Percentiles rank a stretch among this genome's conserved stretches.
Conservation (phyloP, 2,329 filamentous ascomycete genomes). For the Phyllosticta capitalensis region DNA sequence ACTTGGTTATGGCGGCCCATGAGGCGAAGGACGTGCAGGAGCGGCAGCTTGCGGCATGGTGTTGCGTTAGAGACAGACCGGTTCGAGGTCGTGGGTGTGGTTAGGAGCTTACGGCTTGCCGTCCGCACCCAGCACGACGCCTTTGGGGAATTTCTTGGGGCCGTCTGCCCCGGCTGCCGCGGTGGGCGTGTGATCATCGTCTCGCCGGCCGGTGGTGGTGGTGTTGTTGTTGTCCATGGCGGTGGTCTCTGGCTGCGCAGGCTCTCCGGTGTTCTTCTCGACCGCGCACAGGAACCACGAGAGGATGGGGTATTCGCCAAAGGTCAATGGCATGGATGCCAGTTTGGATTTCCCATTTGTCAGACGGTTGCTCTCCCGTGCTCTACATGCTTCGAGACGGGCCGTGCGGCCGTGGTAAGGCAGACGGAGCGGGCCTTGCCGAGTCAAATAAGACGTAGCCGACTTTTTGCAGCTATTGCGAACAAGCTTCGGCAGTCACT, state of each 20-base stretch:
- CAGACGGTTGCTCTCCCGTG: background rate
- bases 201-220: constrained; percentile 10
- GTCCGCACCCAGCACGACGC: constrained; percentile 67
- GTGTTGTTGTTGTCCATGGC: constrained; percentile 16
- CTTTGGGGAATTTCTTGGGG: constrained; percentile 54
- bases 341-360: background rate
- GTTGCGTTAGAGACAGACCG: background rate
- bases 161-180: constrained; percentile 13
- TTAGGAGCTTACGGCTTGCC: constrained; percentile 63
- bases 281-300: constrained; percentile 29
- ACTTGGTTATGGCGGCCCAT: constrained; percentile 51
- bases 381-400: background rate
- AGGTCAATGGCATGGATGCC: constrained; percentile 23
- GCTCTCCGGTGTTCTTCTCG: constrained; percentile 27
- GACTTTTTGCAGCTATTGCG: background rate
- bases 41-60: constrained; percentile 48
- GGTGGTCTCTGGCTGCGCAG: constrained; percentile 26
- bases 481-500: background rate
- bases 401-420: background rate
- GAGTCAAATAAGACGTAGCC: background rate
- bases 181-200: constrained; percentile 8
- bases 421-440: background rate
- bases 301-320: constrained; percentile 28
- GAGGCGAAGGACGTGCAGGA: constrained; percentile 54
- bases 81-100: background rate